These are phyloP conservation scores for Kwoniella heveanensis DNA, from an alignment of 768 basidiomycete genomes.

Conservation along the genomic window DNA sequence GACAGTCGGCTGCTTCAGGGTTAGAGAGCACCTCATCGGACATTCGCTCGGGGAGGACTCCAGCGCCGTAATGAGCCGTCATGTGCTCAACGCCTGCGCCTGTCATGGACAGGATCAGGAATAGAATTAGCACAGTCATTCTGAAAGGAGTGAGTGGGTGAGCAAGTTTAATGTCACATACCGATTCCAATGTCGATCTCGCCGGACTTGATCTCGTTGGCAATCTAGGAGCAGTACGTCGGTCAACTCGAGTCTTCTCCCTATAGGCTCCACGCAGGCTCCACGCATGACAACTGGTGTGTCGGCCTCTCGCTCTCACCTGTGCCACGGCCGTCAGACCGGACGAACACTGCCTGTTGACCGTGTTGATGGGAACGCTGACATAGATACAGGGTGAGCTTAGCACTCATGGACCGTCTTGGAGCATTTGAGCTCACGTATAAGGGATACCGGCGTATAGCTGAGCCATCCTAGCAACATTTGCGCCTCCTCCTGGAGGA, in stretches of 20 bases:
- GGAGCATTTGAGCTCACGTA: conserved; percentile 52
- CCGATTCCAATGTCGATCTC: conserved; percentile 87
- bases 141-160: neutral
- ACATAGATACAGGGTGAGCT: neutral
- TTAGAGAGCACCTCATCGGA: conserved; percentile 66
- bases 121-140: neutral
- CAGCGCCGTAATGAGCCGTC: conserved; percentile 58
- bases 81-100: conserved; percentile 59
- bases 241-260: neutral
- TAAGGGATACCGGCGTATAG: conserved; percentile 86
- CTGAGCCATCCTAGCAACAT: conserved; percentile 78
- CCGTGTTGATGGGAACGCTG: conserved; percentile 77
- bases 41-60: conserved; percentile 57
- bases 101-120: neutral
- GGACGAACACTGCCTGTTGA: conserved; percentile 92
- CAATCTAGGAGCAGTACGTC: conserved; percentile 59
- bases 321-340: conserved; percentile 88
- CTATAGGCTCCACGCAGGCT: neutral
- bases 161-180: neutral
- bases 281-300: no score
- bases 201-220: conserved; percentile 78
- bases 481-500: conserved; percentile 57
- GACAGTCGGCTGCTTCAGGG: conserved; percentile 61
- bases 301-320: no score
- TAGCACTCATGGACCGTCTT: neutral